These are phyloP conservation scores for Talaromyces sp. DNA, from an alignment of 2,329 filamentous ascomycete genomes.

Conservation along the genomic window DNA sequence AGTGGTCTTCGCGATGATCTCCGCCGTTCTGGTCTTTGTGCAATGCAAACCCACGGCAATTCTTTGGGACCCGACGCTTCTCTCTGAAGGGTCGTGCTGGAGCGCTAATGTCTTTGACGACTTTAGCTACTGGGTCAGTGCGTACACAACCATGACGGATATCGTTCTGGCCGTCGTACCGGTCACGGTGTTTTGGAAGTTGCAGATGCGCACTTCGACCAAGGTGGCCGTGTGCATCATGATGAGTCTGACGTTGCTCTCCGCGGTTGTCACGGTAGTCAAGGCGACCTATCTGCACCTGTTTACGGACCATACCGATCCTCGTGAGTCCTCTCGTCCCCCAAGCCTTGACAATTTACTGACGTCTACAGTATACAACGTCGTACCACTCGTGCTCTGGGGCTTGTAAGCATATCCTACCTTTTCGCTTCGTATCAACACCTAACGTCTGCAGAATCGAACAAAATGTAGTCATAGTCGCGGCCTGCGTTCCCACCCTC, in stretches of 20 bases:
- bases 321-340: slow-evolving; percentile 21
- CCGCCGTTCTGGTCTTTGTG: slow-evolving; percentile 26
- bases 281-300: slow-evolving; percentile 28
- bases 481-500: slow-evolving; percentile 28
- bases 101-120: slow-evolving; percentile 23
- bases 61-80: slow-evolving; percentile 23
- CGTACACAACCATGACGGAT: slow-evolving; percentile 28
- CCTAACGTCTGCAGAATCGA: slow-evolving; percentile 22
- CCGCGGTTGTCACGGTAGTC: slow-evolving; percentile 27
- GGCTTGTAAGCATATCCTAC: slow-evolving; percentile 20
- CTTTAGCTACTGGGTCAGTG: slow-evolving; percentile 27
- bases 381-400: slow-evolving; percentile 24
- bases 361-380: slow-evolving; percentile 18
- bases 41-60: slow-evolving; percentile 24
- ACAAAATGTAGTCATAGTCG: slow-evolving; percentile 30
- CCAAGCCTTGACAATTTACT: neutral
- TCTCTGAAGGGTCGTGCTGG: slow-evolving; percentile 24
- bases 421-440: neutral
- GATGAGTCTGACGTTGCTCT: slow-evolving; percentile 29
- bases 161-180: slow-evolving; percentile 27
- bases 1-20: slow-evolving; percentile 25
- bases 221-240: slow-evolving; percentile 27
- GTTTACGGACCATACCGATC: slow-evolving; percentile 25
- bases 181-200: slow-evolving; percentile 26
- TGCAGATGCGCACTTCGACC: slow-evolving; percentile 26